A percentile compares a stretch with the other conserved stretches of the same genome.
Evolutionary conservation across 75 land plant genomes (phyloP).

Genomic region (Pinus albicaulis): DNA sequence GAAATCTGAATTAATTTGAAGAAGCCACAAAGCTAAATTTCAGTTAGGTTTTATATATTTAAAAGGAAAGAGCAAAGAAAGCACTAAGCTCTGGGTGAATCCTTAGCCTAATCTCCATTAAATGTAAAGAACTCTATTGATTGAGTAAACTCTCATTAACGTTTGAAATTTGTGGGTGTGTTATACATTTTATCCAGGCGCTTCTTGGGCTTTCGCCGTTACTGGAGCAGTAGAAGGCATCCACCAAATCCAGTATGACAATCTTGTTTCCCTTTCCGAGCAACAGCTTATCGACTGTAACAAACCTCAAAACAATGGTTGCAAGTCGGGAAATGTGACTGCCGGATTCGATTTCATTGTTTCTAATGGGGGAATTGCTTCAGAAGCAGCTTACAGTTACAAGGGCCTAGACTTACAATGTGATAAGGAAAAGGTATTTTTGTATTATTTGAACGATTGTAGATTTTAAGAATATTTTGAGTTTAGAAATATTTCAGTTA

Average conservation of each 20-base stretch:
- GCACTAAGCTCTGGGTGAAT: too few species aligned
- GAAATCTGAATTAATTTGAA: too few species aligned
- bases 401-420: slow-evolving; percentile 9
- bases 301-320: slow-evolving; percentile 12
- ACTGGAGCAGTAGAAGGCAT: slow-evolving; percentile 28
- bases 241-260: slow-evolving; percentile 20
- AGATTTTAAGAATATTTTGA: background rate
- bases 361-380: slow-evolving; percentile 44
- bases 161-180: too few species aligned
- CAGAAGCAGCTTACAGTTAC: slow-evolving; percentile 51
- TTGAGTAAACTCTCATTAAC: too few species aligned
- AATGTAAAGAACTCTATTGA: too few species aligned
- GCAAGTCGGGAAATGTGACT: slow-evolving; percentile 30
- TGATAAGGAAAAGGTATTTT: too few species aligned
- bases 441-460: background rate
- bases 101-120: too few species aligned
- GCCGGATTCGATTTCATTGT: slow-evolving; percentile 38
- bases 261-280: slow-evolving; percentile 27
- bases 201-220: slow-evolving; percentile 39
- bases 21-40: too few species aligned
- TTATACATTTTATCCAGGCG: background rate
- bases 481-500: background rate
- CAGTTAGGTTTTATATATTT: too few species aligned
- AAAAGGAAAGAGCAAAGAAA: too few species aligned
- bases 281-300: slow-evolving; percentile 41